Base-by-base conservation (phyloP, 2,329 filamentous ascomycete species). In the Cladosporium colombiae region DNA sequence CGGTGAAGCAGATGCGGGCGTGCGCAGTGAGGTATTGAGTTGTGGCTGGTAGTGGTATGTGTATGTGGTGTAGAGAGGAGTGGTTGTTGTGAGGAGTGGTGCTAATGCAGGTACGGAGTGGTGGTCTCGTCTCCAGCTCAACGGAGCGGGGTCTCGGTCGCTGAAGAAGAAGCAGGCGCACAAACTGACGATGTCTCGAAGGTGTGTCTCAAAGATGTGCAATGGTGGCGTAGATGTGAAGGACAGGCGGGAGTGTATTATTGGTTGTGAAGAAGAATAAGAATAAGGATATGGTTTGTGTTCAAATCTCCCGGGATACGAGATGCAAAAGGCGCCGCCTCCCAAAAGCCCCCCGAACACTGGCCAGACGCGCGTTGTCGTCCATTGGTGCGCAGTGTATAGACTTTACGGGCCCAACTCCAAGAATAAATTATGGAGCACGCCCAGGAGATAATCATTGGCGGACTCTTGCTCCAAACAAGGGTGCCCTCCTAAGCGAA, bases 101-200 rank as follows among this genome's bases (percentile, higher is more conserved):
- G 49, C 49, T 53, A 53, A 62, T 62, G 60, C 60, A 62, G 60
- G 60, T 62, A 52, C 60, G 49, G 35, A 29, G 27, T 31, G 52
- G 13, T 29, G 27, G 27, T 13, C 52, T 18, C 23, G 59, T 62
- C 59, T 62, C 60, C 60, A 55, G 60, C 44, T 62, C 59, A 62
- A 62, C 59, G 59, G 8, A 44, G 52, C 44, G 33, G 33, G 60
- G 46, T 61, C 27, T 49, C 58, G 23, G 46, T 25, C 13, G 49
- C 14, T n/a, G 27, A 16, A 10, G 49, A 33, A 55, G 60, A 62
- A 62, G n/a, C n/a, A n/a, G 60, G 60, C 29, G 31, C 57, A 31
- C 40, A 16, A 23, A 37, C 16, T 40, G 27, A 29, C 18, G 11
- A 21, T 31, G 52, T 55, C 52, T 55, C 29, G 29, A 33, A 21